Base-by-base conservation (phyloP, 2,329 filamentous ascomycete species). In the Zelopaecilomyces penicillatus region DNA sequence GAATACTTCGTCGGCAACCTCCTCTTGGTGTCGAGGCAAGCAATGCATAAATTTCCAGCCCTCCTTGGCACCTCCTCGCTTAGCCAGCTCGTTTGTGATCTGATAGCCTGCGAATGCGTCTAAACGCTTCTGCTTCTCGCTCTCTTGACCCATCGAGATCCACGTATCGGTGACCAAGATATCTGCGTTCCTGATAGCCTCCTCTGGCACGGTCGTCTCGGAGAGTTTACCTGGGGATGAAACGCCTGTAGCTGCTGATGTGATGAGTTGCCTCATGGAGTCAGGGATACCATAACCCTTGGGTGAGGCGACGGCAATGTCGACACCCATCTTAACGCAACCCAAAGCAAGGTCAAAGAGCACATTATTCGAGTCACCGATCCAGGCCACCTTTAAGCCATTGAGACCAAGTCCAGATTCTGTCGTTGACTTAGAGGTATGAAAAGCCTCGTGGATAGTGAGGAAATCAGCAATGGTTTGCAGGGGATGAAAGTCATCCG, bases 41-140 rank as follows among this genome's bases (percentile, higher is more conserved):
- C 93, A 98, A 71, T 98, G 93, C 93, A 98, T 96, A 64, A 98
- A 98, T 66, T 87, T 89, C 93, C 93, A 98, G 51, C 78, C 77
- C 10, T 84, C 74, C 64, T 93, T 95, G 36, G 93, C 93, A 19
- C 88, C 90, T 37, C 89, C 90, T 41, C 82, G 76, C 65, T 83
- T 78, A 2, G 89, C 91, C 54, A 98, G 72, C 37, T 93, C 86
- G 39, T 82, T 78, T 3, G 91, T 96, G 58, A 98, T 85, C 63
- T 96, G 91, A 67, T 90, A 98, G 10, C 91, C 90, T 30, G 77
- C 76, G 63, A 98, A 98, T 2, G 82, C 88, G 59, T 83, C 78
- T 48, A 96, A 63, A 41, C 87, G 75, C 71, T 85, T 84, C 54
- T 82, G 74, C 34, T 81, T 74, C 66, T 98, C 93, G 45, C 79